Base-by-base conservation (phyloP, 2,329 filamentous ascomycete genomes). In the Orbilia quercus region DNA sequence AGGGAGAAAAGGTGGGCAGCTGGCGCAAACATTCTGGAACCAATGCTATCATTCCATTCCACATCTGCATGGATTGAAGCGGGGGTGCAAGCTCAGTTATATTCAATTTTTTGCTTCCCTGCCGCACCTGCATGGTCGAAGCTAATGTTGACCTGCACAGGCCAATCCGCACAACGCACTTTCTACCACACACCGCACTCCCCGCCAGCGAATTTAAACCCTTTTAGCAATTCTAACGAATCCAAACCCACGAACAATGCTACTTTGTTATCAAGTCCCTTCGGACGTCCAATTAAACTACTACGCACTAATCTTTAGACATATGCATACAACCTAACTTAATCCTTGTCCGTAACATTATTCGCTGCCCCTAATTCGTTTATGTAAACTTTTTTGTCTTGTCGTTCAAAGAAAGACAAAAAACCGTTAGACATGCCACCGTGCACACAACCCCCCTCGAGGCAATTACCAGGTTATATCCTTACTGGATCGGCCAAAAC, bases 41-140 rank as follows among this genome's bases (percentile, higher is more conserved):
- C 64, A 62, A 69, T 69, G 64, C 64, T 55, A 69, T 69, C 55
- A 54, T 60, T 54, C 48, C 64, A 60, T 47, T 60, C 47, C 64
- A 58, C 62, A 42, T 44, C 51, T 66, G 63, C 63, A 66, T 40
- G 48, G 51, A 48, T 40, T 51, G 63, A 4, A 31, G 28, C 28
- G 38, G 63, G 63, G 63, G 48, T 36, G 40, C 28, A 31, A n/a
- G 34, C 38, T 23, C 7, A 28, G 42, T n/a, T 20, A 53, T 51
- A 45, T 51, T 23, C 6, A 40, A 40, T 40, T 16, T 14, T 47
- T 45, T 51, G 28, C 47, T 54, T 60, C 48, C 64, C 64, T 69
- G 64, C 64, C 64, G 64, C 64, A 69, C 64, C 55, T 62, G 64
- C 64, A 69, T 67, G 44, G 9, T 6, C 28, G 11, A 62, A 69